Evolutionary conservation across 192 early-diverging fungal species (phyloP).

Genomic region (Rhizophagus prolifer): DNA sequence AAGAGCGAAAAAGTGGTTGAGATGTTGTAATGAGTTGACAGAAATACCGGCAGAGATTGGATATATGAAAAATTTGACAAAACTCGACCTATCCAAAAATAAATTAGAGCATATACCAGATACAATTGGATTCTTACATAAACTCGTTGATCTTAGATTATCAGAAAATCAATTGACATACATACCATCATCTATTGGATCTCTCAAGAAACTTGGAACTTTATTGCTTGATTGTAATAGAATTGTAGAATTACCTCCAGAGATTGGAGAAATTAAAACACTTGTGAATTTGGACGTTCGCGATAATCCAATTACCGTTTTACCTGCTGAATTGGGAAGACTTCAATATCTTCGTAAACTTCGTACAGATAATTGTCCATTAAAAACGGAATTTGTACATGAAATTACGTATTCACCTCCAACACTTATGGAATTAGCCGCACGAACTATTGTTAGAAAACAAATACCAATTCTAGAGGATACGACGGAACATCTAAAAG

Average conservation of each 20-base stretch:
- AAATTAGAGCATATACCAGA: constrained; percentile 61
- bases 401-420: constrained; percentile 53
- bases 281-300: constrained; percentile 68
- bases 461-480: constrained; percentile 55
- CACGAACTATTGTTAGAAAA: constrained; percentile 68
- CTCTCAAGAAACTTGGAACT: constrained; percentile 62
- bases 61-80: constrained; percentile 64
- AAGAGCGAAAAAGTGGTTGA: background rate
- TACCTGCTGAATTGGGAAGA: constrained; percentile 72
- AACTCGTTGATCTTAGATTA: constrained; percentile 65
- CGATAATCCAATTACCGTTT: constrained; percentile 59
- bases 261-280: constrained; percentile 59
- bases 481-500: constrained; percentile 55
- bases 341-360: constrained; percentile 70
- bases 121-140: constrained; percentile 63
- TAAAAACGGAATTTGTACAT: constrained; percentile 45
- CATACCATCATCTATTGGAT: constrained; percentile 64
- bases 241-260: constrained; percentile 58
- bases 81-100: constrained; percentile 67
- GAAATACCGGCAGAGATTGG: constrained; percentile 74
- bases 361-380: constrained; percentile 53
- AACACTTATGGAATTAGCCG: constrained; percentile 72
- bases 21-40: constrained; percentile 74
- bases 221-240: constrained; percentile 64
- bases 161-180: constrained; percentile 60